phyloP scores from a whole-genome alignment of 176 grass and related monocot genomes.

The Musa troglodytarum region DNA sequence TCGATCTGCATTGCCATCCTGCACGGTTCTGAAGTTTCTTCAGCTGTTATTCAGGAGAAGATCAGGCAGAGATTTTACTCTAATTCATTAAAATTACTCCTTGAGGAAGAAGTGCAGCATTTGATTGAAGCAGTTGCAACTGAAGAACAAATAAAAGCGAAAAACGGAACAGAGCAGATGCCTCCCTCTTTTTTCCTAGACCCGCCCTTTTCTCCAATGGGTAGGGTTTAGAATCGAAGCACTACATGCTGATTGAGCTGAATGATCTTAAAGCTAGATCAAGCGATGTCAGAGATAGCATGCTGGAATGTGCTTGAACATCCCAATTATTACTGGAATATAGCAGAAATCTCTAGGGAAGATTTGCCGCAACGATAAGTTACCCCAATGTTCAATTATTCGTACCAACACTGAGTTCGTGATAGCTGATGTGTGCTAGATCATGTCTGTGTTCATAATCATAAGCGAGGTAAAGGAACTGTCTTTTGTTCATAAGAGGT shows the following conservation, averaged over 20 bases:
- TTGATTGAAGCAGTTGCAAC: constrained; percentile 59
- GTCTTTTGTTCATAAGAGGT: neutral
- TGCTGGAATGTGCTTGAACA: neutral
- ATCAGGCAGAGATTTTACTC: constrained; percentile 71
- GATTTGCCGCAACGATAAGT: neutral
- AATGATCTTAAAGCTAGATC: neutral
- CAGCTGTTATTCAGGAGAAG: constrained; percentile 53
- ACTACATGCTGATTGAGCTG: neutral
- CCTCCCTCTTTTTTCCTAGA: constrained; percentile 45
- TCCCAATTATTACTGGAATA: neutral
- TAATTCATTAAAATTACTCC: constrained; percentile 61
- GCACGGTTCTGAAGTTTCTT: constrained; percentile 73
- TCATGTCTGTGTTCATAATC: neutral
- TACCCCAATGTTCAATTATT: neutral
- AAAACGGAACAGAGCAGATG: constrained; percentile 45
- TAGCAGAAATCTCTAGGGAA: neutral
- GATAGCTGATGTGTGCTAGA: neutral
- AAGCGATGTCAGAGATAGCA: neutral
- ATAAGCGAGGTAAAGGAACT: neutral
- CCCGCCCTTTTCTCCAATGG: constrained; percentile 80
- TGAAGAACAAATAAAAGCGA: constrained; percentile 70
- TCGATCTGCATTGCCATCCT: constrained; percentile 79
- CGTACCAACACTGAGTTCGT: neutral
- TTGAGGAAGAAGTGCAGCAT: constrained; percentile 91
- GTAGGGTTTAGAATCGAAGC: constrained; percentile 51